Base-by-base conservation (phyloP, 73 alveolate genomes). In the Urostyla sp. region DNA sequence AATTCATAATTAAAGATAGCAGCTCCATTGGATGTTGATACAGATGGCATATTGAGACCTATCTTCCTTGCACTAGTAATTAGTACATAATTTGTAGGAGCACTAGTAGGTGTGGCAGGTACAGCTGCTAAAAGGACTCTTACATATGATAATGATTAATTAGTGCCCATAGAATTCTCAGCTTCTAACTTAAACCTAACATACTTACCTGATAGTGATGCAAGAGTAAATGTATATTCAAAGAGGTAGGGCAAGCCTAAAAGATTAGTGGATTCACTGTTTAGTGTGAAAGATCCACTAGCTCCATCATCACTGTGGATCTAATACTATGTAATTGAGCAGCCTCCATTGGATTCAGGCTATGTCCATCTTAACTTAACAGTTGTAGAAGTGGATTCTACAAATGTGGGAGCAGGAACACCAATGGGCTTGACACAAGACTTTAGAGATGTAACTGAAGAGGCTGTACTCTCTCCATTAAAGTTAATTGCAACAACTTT, bases 351-450 rank as follows among this genome's bases (percentile, higher is more conserved):
- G 45, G 37, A 78, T 0, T 23, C 0, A 27, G 88, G 77, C 49
- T 54, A 26, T 0, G 27, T 0, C 95, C 95, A 88, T 59, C 76
- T 45, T 21, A 88, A 30, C 3, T 73, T 23, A 3, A 88, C 75
- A 26, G 79, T 51, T 4, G 87, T 51, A 15, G 44, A 45, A 8
- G 84, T 52, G 15, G 92, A 83, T 13, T 53, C 67, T 26, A 75
- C 27, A 18, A 52, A 36, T 4, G 53, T 34, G 1, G 95, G 95
- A 21, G 79, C 72, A 15, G 50, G 26, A 21, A 85, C 84, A 20
- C 55, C 69, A 28, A 44, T 36, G 21, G 95, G 95, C n/a, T 75
- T 69, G 37, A 75, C 74, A 46, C 95, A 88, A n/a, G 87, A 80
- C 58, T 34, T 63, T 15, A 59, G 26, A 15, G 30, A 20, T 0